Conservation (phyloP, 2,329 filamentous ascomycete genomes). For the Aspergillus candidus region DNA sequence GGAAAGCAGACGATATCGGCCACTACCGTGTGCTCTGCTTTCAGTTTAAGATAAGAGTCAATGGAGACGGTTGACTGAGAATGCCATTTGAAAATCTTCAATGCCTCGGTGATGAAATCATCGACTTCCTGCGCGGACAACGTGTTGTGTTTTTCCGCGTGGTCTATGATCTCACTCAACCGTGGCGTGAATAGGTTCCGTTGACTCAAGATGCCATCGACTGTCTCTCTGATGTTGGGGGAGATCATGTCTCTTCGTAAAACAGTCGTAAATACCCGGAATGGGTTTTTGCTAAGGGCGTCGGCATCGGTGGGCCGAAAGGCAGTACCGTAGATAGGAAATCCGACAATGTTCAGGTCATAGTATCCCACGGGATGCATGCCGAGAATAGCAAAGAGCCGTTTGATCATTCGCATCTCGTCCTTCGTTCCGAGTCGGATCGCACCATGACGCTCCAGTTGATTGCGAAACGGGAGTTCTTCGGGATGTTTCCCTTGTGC, state of each 20-base stretch:
- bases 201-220: constrained; percentile 27
- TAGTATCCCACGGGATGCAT: constrained; percentile 50
- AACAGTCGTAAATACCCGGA: constrained; percentile 41
- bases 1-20: constrained; percentile 43
- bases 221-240: constrained; percentile 26
- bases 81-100: constrained; percentile 47
- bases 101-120: constrained; percentile 39
- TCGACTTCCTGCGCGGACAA: constrained; percentile 28
- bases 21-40: constrained; percentile 42
- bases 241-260: constrained; percentile 40
- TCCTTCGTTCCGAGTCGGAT: constrained; percentile 44
- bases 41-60: constrained; percentile 40
- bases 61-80: constrained; percentile 35
- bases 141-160: constrained; percentile 25
- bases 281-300: constrained; percentile 40
- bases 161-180: constrained; percentile 34
- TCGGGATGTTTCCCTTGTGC: too few relatives aligned
- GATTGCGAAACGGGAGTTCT: too few relatives aligned
- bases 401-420: constrained; percentile 40
- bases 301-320: constrained; percentile 40
- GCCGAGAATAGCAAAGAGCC: constrained; percentile 44
- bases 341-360: constrained; percentile 42
- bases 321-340: constrained; percentile 49
- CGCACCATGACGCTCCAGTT: constrained; percentile 44
- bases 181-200: constrained; percentile 40